Evolutionary conservation across 257 asterid genomes (phyloP).

Genomic region (Striga asiatica): DNA sequence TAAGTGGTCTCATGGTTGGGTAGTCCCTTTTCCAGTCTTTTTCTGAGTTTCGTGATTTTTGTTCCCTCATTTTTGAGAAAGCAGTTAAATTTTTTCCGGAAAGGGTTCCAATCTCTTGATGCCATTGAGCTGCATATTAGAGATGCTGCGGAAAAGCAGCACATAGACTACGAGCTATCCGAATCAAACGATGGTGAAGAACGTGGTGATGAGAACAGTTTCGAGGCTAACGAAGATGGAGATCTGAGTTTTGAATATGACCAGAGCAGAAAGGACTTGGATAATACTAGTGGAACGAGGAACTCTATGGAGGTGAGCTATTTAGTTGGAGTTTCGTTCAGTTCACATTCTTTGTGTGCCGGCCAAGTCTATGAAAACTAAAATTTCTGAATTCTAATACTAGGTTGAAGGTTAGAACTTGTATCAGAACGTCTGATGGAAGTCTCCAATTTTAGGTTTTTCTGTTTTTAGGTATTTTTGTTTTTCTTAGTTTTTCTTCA

Average conservation of each 20-base stretch:
- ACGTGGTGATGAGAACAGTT: slow-evolving; percentile 34
- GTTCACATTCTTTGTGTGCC: no score
- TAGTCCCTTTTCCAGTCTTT: background rate
- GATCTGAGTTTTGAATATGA: slow-evolving; percentile 64
- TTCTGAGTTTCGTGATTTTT: slow-evolving; percentile 16
- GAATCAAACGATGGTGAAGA: slow-evolving; percentile 46
- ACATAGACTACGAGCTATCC: slow-evolving; percentile 59
- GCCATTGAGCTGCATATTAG: slow-evolving; percentile 69
- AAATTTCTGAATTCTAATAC: background rate
- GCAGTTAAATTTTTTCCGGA: slow-evolving; percentile 80
- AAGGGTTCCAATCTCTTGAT: slow-evolving; percentile 80
- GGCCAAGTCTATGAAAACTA: no score
- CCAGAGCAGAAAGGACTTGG: slow-evolving; percentile 47
- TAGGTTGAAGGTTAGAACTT: no score
- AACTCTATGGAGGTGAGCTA: slow-evolving; percentile 62
- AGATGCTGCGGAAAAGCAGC: slow-evolving; percentile 65
- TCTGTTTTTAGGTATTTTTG: no score
- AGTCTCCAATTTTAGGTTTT: no score
- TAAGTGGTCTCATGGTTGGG: background rate
- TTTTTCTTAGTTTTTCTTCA: no score
- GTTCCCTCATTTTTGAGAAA: slow-evolving; percentile 18
- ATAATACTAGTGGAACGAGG: slow-evolving; percentile 33
- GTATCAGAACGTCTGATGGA: no score
- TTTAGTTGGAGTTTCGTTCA: background rate
- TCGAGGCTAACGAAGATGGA: slow-evolving; percentile 44